Conservation (phyloP, 148 eudicot species). For the Salicornia ramosissima region DNA sequence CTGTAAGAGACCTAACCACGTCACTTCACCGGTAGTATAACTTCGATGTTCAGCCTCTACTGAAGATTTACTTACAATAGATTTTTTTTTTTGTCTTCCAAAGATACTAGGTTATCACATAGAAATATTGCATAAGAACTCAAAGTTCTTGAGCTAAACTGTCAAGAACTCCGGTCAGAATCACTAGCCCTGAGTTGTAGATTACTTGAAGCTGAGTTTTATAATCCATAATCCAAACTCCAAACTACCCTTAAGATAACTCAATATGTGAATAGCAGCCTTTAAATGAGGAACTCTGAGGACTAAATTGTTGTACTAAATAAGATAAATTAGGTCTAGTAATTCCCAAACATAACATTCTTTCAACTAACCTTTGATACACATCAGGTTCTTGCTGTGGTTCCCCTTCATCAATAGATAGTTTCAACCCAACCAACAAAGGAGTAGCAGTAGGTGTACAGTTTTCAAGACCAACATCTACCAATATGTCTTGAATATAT, state of each 20-base stretch:
- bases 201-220: neutral
- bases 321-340: neutral
- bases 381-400: neutral
- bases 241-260: neutral
- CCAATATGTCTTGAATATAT: neutral
- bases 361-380: neutral
- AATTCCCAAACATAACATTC: neutral
- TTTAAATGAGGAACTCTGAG: neutral
- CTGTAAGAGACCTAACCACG: neutral
- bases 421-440: neutral
- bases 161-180: neutral
- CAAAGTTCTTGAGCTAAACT: neutral
- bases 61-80: neutral
- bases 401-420: neutral
- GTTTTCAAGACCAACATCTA: neutral
- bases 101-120: neutral
- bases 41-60: neutral
- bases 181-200: neutral
- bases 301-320: neutral
- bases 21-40: neutral
- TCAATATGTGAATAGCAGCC: neutral
- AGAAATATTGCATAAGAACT: neutral
- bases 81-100: neutral
- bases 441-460: neutral
- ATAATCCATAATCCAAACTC: neutral